These are phyloP conservation scores for Aaosphaeria pasadenensis DNA, from an alignment of 2,329 filamentous ascomycete genomes.

Conservation along the genomic window DNA sequence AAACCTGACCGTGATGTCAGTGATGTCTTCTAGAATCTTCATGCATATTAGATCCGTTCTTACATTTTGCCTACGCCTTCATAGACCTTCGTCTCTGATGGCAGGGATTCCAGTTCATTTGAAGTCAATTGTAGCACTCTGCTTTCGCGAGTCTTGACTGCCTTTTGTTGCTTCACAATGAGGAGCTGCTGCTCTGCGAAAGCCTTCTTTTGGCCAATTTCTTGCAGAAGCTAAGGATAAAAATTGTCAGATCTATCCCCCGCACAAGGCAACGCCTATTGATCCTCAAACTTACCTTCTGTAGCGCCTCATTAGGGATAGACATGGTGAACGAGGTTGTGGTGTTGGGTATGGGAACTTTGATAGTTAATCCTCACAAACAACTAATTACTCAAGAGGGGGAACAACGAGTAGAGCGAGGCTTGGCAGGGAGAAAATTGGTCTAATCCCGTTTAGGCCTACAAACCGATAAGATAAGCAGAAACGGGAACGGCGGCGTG, in stretches of 20 bases:
- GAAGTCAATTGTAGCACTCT: conserved; percentile 85
- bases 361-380: not conserved
- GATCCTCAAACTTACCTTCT: conserved; percentile 64
- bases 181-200: conserved; percentile 90
- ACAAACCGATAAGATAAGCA: no score
- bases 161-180: conserved; percentile 79
- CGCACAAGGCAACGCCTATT: not conserved
- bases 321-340: conserved; percentile 61
- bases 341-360: conserved; percentile 7
- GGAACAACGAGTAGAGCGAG: no score
- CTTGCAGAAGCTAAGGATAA: conserved; percentile 70
- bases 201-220: conserved; percentile 88
- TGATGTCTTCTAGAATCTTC: conserved; percentile 1
- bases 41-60: conserved; percentile 26
- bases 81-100: conserved; percentile 76
- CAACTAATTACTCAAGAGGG: no score
- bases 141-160: conserved; percentile 80
- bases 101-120: conserved; percentile 75
- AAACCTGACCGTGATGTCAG: conserved; percentile 64
- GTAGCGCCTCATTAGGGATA: conserved; percentile 87
- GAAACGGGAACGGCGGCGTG: no score
- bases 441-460: no score
- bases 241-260: not conserved
- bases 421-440: no score
- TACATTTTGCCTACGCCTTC: conserved; percentile 98